Base-by-base conservation (phyloP, 192 early-diverging fungal species). In the Phlyctochytrium planicorne region DNA sequence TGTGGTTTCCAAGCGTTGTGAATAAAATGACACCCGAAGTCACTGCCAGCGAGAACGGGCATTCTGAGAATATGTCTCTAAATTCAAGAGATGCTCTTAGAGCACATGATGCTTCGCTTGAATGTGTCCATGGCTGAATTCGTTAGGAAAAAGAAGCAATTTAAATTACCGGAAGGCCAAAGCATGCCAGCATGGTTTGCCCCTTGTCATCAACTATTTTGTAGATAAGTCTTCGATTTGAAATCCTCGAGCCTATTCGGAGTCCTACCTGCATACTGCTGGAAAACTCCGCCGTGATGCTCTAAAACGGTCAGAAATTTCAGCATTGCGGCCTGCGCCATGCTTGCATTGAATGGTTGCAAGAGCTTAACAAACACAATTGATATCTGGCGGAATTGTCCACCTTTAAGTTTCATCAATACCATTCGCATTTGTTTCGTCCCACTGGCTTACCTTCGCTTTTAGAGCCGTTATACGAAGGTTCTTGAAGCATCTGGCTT, bases 171-270 rank as follows among this genome's bases (percentile, higher is more conserved):
- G 55, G 55, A 6, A 57, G 55, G 16, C 55, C 55, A 29, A 57
- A 10, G 55, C 16, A 25, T 6, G 55, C 55, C 55, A 57, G 55
- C 16, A 57, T 14, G 6, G 55, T 57, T 57, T 57, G 55, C 6
- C 55, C 55, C 25, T 57, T 57, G 55, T 57, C 55, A 27, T 57
- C 55, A 25, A 57, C 55, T 57, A 29, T 57, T 29, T 12, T 20
- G 10, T 6, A 29, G 55, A 57, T 20, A 29, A 29, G 25, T 57
- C 10, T 14, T 4, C 10, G 55, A 10, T 14, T 57, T 57, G 14
- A 57, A 57, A 20, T n/a, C 12, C 10, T 10, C 12, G n/a, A 50
- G n/a, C n/a, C 40, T 14, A 50, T 57, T 57, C 27, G 10, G 16
- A 20, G 4, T 25, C 55, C 14, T 29, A 57, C 55, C 55, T 6